A percentile compares a stretch with the other conserved stretches of the same genome.
These are phyloP conservation scores for Monosporascus sp. DNA, from an alignment of 2,329 filamentous ascomycete species.

Conservation along the genomic window DNA sequence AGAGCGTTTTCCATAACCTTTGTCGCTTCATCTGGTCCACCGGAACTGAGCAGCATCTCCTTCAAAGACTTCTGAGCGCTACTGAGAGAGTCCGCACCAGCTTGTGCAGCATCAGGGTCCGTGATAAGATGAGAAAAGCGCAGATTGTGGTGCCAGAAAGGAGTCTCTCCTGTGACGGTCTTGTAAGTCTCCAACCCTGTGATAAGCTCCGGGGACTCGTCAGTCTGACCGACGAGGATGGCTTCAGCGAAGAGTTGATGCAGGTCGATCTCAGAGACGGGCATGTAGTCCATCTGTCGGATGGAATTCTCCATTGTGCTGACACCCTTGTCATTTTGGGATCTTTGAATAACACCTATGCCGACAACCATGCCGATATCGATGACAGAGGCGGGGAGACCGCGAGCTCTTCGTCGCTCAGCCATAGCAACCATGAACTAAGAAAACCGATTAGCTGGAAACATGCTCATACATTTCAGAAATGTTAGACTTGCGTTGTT, in stretches of 20 bases:
- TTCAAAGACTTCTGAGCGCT: not conserved
- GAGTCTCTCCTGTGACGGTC: not conserved
- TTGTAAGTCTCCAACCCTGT: constrained; percentile 7
- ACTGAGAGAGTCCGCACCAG: not conserved
- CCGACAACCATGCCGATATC: constrained; percentile 7
- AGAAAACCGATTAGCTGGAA: not conserved
- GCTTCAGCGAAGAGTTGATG: constrained; percentile 34
- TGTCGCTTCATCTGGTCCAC: not conserved
- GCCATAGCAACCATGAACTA: constrained; percentile 5
- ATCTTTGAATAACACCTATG: constrained; percentile 2
- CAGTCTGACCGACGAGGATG: constrained; percentile 25
- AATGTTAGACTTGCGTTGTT: not conserved
- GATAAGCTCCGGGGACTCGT: constrained; percentile 7
- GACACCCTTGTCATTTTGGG: not conserved
- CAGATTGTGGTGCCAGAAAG: constrained; percentile 2
- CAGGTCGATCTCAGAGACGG: constrained; percentile 28
- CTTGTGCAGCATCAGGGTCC: not conserved
- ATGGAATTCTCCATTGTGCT: not conserved
- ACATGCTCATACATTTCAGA: not conserved
- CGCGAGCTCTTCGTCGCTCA: constrained; percentile 1
- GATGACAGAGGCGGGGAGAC: constrained; percentile 5
- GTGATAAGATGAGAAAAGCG: constrained; percentile 3
- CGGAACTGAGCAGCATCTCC: not conserved
- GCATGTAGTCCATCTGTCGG: constrained; percentile 1
- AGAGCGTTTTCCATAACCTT: not conserved